These are phyloP conservation scores for Marasmius tenuissimus DNA, from an alignment of 1,284 basidiomycete species.

Conservation along the genomic window DNA sequence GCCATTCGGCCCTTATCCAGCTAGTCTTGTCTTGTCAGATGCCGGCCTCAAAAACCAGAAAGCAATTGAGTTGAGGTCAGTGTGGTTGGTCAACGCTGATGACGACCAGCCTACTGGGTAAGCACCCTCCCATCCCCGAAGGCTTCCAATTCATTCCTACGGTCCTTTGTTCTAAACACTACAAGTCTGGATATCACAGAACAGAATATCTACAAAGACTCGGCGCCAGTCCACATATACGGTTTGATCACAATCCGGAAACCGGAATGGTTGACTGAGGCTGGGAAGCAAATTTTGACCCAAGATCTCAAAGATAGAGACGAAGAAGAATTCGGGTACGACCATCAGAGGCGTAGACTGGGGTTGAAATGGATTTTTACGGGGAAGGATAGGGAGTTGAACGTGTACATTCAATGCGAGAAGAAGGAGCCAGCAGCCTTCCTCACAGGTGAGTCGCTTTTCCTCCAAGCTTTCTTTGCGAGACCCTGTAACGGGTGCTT, in stretches of 20 bases:
- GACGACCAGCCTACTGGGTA: background rate
- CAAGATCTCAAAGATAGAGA: background rate
- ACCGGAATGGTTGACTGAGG: background rate
- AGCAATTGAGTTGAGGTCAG: background rate
- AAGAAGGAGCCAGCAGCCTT: background rate
- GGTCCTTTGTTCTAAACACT: background rate
- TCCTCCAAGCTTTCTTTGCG: background rate
- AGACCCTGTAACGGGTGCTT: background rate
- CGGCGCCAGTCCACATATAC: background rate
- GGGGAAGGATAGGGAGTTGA: background rate
- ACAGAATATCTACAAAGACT: background rate
- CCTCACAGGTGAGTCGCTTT: background rate
- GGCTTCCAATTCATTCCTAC: background rate
- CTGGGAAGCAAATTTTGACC: background rate
- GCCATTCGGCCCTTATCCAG: background rate
- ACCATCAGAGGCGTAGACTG: background rate
- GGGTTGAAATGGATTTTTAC: background rate
- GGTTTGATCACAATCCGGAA: background rate
- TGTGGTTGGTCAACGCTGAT: background rate
- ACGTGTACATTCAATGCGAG: background rate
- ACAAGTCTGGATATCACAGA: background rate
- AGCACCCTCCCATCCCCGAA: background rate
- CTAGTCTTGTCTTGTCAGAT: background rate
- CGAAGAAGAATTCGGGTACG: background rate
- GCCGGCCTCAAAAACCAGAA: background rate